Evolutionary conservation across 208 protist species (phyloP).

Genomic region (Porcisia deanei): DNA sequence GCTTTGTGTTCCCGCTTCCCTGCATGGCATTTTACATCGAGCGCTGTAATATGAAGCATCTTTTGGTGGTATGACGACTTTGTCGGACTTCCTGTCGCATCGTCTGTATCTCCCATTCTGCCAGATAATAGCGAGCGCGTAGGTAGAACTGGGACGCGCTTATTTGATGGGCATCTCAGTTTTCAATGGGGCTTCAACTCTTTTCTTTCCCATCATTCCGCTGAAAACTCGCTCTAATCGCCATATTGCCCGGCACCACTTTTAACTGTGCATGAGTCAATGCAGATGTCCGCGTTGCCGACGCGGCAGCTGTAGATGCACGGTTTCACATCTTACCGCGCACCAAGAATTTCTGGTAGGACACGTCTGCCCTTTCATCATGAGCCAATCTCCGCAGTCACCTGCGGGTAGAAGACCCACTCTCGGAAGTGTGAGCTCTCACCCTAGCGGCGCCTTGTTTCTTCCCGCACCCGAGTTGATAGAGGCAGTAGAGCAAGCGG

Average conservation of each 20-base stretch:
- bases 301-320: background rate
- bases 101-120: background rate
- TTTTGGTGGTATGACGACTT: background rate
- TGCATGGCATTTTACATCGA: background rate
- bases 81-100: background rate
- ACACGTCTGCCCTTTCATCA: background rate
- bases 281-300: background rate
- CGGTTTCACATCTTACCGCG: background rate
- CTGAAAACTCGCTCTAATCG: background rate
- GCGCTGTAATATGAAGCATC: background rate
- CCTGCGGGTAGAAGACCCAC: background rate
- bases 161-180: background rate
- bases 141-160: background rate
- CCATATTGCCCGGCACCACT: background rate
- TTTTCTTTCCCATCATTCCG: background rate
- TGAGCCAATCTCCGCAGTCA: slow-evolving; percentile 7
- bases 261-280: background rate
- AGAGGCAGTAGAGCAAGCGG: slow-evolving; percentile 5
- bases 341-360: background rate
- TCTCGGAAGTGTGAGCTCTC: background rate
- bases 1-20: background rate
- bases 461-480: slow-evolving; percentile 5
- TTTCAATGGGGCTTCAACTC: background rate
- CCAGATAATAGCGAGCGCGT: background rate
- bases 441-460: background rate